phyloP scores from a whole-genome alignment of 2,329 filamentous ascomycete genomes.

The Fusarium nanum region DNA sequence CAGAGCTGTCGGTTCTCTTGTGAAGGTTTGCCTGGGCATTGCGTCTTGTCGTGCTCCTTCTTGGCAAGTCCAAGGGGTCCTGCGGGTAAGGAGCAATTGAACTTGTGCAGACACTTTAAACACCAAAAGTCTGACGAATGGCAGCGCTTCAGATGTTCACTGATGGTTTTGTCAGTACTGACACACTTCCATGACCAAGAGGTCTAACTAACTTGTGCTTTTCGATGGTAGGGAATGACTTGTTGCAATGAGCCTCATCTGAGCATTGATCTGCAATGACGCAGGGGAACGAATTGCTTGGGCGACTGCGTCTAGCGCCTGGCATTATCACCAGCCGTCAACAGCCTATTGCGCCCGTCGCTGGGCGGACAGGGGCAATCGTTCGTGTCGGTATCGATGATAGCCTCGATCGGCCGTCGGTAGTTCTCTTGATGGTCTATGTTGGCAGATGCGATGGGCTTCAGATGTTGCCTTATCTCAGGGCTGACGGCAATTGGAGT shows the following conservation, averaged over 20 bases:
- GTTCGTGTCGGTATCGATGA: too few relatives aligned
- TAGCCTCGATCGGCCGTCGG: neutral
- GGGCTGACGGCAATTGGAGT: neutral
- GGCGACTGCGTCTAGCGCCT: neutral
- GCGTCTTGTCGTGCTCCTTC: neutral
- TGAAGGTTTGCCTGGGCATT: neutral
- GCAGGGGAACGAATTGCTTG: neutral
- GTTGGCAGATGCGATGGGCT: neutral
- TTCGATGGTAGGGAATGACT: conserved; percentile 1
- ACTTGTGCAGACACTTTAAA: conserved; percentile 11
- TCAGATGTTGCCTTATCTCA: neutral
- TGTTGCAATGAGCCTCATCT: neutral
- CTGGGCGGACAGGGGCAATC: neutral
- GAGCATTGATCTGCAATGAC: neutral
- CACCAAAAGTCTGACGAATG: conserved; percentile 2
- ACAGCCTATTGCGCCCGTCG: neutral
- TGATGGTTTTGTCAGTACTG: neutral
- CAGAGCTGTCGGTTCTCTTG: neutral
- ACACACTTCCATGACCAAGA: fast-evolving
- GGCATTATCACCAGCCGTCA: conserved; percentile 2
- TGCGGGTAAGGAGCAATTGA: neutral
- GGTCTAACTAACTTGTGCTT: conserved; percentile 3
- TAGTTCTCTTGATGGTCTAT: neutral
- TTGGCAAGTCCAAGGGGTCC: fast-evolving
- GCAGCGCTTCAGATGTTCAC: conserved; percentile 8